Conservation (phyloP, 2,329 filamentous ascomycete genomes). For the Sporothrix dimorphospora region DNA sequence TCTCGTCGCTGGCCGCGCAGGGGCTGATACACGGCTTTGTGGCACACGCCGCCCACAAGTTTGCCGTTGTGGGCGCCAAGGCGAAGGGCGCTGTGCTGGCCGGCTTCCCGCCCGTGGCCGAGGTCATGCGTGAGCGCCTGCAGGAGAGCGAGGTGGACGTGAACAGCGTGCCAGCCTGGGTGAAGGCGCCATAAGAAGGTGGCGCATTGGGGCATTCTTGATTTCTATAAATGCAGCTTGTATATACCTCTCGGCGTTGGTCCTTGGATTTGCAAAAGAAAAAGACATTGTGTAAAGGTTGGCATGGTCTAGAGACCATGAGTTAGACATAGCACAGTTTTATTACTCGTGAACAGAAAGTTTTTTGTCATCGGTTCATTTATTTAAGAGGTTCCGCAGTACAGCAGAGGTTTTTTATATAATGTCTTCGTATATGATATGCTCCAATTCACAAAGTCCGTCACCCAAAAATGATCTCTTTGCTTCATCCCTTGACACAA, state of each 20-base stretch:
- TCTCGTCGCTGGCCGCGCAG: conserved; percentile 77
- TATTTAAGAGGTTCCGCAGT: not conserved
- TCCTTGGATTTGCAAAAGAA: not conserved
- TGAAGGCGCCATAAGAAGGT: conserved; percentile 33
- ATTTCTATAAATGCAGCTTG: not conserved
- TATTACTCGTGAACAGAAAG: not conserved
- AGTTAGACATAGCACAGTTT: not conserved
- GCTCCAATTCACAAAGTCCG: not conserved
- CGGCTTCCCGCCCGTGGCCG: conserved; percentile 76
- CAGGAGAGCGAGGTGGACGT: conserved; percentile 63
- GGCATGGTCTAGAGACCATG: not conserved
- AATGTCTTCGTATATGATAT: not conserved
- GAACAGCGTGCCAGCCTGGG: conserved; percentile 41
- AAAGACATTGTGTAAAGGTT: not conserved
- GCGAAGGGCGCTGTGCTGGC: conserved; percentile 65
- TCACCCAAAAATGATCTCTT: not conserved
- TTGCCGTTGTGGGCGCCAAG: conserved; percentile 81
- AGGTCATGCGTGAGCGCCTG: conserved; percentile 65
- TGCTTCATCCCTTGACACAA: not conserved
- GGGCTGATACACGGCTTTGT: conserved; percentile 83
- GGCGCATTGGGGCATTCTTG: not conserved
- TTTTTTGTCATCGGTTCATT: not conserved
- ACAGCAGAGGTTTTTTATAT: not conserved
- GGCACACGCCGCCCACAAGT: conserved; percentile 73
- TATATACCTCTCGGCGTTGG: conserved; percentile 22